Base-by-base conservation (phyloP, 108 stramenopile genomes). In the Cylindrotheca fusiformis region DNA sequence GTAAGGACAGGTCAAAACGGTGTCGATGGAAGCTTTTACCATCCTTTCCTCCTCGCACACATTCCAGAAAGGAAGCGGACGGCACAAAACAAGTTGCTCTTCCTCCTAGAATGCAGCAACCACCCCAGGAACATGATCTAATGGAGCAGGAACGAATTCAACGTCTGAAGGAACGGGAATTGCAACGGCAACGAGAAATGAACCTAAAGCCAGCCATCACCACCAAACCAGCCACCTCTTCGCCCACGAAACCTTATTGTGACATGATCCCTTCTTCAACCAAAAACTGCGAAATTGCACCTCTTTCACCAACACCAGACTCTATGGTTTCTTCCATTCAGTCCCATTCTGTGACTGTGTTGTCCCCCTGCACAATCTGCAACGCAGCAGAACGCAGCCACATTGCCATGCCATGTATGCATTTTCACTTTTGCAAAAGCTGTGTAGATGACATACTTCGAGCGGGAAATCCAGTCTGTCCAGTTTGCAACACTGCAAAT, bases 381-480 rank as follows among this genome's bases (percentile, higher is more conserved):
- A 53, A 48, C 24, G 44, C 45, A 10, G 55, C 63, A 2, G 75
- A 69, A 56, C 32, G 75, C 33, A 69, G 52, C 24, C 75, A 76
- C 31, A 48, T 76, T 5, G 61, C 68, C 25, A 52, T 65, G 57
- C 68, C 75, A 12, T 76, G 75, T 33, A 76, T 76, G 75, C 75
- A 76, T 51, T 76, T 65, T 36, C 48, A 47, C 26, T 76, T 69
- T 65, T 76, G 75, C 48, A 51, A 27, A 1, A 27, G 59, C 14
- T 76, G 75, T 27, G 68, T 63, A 5, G 49, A 67, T 8, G 8
- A 46, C 2, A 31, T 74, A 46, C 33, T 31, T 21, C 4, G 21
- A 32, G 8, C 24, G 2, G 19, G 49, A 25, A 27, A 17, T 32
- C 60, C 48, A 48, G 44, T 21, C 0, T 74, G 72, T 31, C 72